phyloP scores from a whole-genome alignment of 2,329 filamentous ascomycete genomes.

The Stagonosporopsis vannaccii region DNA sequence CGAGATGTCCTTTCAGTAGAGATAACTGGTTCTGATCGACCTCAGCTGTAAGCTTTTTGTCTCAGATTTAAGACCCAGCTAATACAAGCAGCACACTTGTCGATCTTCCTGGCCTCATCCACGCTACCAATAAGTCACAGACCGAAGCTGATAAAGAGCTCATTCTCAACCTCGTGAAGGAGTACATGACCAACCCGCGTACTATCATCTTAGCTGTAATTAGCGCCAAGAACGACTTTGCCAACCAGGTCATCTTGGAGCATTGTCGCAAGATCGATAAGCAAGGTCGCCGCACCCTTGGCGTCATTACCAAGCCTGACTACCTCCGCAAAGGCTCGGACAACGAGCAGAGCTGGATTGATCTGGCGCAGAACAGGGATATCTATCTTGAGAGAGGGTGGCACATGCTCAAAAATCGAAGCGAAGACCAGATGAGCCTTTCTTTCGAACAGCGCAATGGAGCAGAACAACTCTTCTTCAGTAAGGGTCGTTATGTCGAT shows the following conservation, averaged over 20 bases:
- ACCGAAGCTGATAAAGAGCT: constrained; percentile 4
- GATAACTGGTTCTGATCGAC: constrained; percentile 46
- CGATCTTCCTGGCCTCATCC: constrained; percentile 6
- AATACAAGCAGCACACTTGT: not conserved
- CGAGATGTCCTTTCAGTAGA: constrained; percentile 51
- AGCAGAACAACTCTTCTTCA: constrained; percentile 43
- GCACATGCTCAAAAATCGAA: constrained; percentile 63
- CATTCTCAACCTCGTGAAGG: constrained; percentile 6
- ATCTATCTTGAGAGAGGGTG: constrained; percentile 57
- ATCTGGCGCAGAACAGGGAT: constrained; percentile 51
- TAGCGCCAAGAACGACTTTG: constrained; percentile 55
- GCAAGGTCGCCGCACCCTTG: constrained; percentile 58
- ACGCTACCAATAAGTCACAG: not conserved
- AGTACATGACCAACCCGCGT: constrained; percentile 8
- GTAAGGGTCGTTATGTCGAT: not conserved
- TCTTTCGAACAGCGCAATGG: constrained; percentile 32
- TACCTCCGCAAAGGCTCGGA: constrained; percentile 48
- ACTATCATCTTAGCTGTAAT: constrained; percentile 35
- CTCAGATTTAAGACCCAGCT: not conserved
- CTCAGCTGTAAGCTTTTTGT: constrained; percentile 21
- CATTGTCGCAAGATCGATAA: constrained; percentile 57
- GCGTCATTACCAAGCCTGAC: constrained; percentile 67
- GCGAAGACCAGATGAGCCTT: constrained; percentile 40
- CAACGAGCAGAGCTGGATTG: constrained; percentile 52
- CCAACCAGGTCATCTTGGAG: constrained; percentile 65